Base-by-base conservation (phyloP, 208 protist genomes). In the Spongospora subterranea region DNA sequence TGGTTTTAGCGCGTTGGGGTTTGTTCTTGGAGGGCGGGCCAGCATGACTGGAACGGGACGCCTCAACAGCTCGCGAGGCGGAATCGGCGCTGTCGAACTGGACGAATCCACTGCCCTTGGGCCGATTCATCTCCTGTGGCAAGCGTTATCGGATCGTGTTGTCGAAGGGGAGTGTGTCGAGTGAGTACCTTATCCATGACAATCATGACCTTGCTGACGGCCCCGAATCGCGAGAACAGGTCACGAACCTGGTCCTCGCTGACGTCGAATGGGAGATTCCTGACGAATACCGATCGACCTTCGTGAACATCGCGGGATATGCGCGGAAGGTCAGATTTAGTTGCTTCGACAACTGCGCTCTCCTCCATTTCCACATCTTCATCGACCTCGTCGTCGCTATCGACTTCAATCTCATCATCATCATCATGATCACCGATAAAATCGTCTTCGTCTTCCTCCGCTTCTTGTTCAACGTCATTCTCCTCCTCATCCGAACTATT, bases 141-240 rank as follows among this genome's bases (percentile, higher is more conserved):
- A 43, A 6, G 35, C 54, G 71, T 82, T 43, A 82, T 6, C 35
- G 40, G 35, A 40, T n/a, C 17, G 40, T 20, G 35, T 45, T 39
- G 13, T 6, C 71, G 40, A 82, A 35, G 17, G n/a, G 17, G n/a
- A 6, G 35, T 39, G n/a, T 43, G 17, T 82, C n/a, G n/a, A n/a
- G n/a, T n/a, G n/a, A n/a, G n/a, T 45, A 82, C 71, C 6, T 35
- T 6, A 43, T 82, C 71, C n/a, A 43, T 82, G n/a, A 82, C 71
- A 82, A 82, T 35, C 71, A 82, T 82, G 40, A 43, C 71, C 11
- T 6, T 40, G 6, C 35, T 82, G 71, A 82, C 71, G 6, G 6
- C 35, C 40, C 71, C 71, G 71, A 82, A 82, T 35, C 71, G 71
- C n/a, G 71, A 82, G n/a, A 82, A 82, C 35, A 82, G 71, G 17